These are phyloP conservation scores for Fragaria iinumae DNA, from an alignment of 306 rosid species.

Conservation along the genomic window DNA sequence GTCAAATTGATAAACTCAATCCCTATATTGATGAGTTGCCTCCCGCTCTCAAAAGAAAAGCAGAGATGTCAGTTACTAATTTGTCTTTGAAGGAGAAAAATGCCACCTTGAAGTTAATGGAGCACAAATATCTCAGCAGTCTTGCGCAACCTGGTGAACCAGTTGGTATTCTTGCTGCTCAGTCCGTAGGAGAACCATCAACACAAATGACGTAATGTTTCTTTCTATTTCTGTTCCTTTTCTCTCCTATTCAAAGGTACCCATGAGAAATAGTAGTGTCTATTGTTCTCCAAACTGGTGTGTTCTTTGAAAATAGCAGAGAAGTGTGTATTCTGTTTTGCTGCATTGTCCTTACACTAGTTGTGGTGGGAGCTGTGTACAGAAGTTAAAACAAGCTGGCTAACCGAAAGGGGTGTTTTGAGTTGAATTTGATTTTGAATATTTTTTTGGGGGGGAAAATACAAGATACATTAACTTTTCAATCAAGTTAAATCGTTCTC, in stretches of 20 bases:
- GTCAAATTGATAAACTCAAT: constrained; percentile 52
- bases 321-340: neutral
- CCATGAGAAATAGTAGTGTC: neutral
- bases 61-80: constrained; percentile 37
- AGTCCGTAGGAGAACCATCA: constrained; percentile 95
- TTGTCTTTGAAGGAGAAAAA: constrained; percentile 33
- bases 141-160: constrained; percentile 98
- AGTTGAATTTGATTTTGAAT: neutral
- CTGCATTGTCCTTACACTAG: neutral
- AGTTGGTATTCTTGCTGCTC: constrained; percentile 94
- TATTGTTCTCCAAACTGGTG: neutral
- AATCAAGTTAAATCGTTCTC: neutral
- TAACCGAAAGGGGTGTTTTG: neutral
- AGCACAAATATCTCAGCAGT: constrained; percentile 77
- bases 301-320: neutral
- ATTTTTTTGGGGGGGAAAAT: too few species aligned
- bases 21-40: constrained; percentile 64
- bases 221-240: constrained; percentile 1
- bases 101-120: constrained; percentile 63
- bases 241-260: neutral
- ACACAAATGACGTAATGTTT: constrained; percentile 90
- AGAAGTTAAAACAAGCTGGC: neutral
- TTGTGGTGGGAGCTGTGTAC: neutral
- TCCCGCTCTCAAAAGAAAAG: constrained; percentile 53
- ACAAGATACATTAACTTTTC: neutral